Conservation (phyloP, 257 asterid species). For the Mitragyna speciosa region DNA sequence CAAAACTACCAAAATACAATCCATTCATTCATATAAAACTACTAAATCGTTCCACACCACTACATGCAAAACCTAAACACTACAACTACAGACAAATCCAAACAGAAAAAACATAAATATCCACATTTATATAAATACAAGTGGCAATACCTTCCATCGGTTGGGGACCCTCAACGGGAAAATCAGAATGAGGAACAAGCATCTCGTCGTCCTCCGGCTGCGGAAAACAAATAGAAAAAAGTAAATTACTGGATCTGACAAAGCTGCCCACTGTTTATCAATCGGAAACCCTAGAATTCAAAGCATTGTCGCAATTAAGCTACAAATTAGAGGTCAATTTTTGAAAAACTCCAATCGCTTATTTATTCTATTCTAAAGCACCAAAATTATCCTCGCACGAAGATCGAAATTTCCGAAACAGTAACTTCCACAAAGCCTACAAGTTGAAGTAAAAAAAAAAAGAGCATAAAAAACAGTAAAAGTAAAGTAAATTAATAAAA, state of each 20-base stretch:
- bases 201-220: slow-evolving; percentile 66
- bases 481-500: slow-evolving; percentile 5
- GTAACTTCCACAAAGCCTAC: slow-evolving; percentile 10
- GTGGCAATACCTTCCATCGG: slow-evolving; percentile 67
- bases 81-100: not conserved
- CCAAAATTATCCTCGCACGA: slow-evolving; percentile 6
- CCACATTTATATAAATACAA: slow-evolving; percentile 10
- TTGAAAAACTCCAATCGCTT: not conserved
- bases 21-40: slow-evolving; percentile 2
- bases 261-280: slow-evolving; percentile 24
- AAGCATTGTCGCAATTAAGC: slow-evolving; percentile 18
- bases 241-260: slow-evolving; percentile 32
- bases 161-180: slow-evolving; percentile 55
- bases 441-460: slow-evolving; percentile 24
- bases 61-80: slow-evolving; percentile 2
- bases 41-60: not conserved
- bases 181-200: slow-evolving; percentile 63
- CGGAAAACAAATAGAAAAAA: slow-evolving; percentile 22
- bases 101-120: not conserved
- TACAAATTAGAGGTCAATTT: slow-evolving; percentile 22
- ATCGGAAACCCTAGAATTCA: slow-evolving; percentile 22
- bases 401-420: slow-evolving; percentile 12
- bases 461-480: slow-evolving; percentile 15
- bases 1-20: slow-evolving; percentile 5
- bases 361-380: not conserved